Evolutionary conservation across 148 eudicot genomes (phyloP).

Genomic region (Diospyros kaki): DNA sequence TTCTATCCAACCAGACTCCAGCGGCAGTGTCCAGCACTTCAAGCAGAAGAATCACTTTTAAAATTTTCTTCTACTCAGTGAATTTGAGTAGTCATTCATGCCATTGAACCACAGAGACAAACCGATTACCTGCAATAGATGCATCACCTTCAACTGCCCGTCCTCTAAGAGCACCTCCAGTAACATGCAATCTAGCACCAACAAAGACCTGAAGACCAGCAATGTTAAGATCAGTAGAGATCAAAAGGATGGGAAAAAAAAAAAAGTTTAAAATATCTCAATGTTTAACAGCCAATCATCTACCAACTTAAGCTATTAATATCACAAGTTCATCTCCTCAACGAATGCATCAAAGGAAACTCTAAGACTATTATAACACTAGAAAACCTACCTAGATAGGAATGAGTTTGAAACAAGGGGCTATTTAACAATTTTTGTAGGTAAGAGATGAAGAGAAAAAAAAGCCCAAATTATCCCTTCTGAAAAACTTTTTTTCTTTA

Average conservation of each 20-base stretch:
- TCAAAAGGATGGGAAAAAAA: neutral
- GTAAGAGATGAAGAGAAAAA: neutral
- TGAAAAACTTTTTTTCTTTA: neutral
- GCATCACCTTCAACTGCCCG: constrained; percentile 88
- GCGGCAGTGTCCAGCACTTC: constrained; percentile 98
- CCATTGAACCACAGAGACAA: neutral
- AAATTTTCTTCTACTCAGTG: neutral
- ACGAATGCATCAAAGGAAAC: neutral
- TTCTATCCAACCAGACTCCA: constrained; percentile 95
- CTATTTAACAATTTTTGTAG: neutral
- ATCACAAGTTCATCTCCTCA: neutral
- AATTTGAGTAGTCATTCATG: neutral
- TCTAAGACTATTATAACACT: neutral
- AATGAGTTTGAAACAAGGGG: too few species aligned
- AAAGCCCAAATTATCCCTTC: neutral
- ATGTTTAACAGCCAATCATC: neutral
- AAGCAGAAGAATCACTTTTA: neutral
- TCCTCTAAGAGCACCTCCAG: constrained; percentile 92
- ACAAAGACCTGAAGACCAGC: constrained; percentile 75
- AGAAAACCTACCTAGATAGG: too few species aligned
- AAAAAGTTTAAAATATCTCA: neutral
- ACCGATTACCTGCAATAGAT: constrained; percentile 64
- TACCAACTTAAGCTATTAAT: neutral
- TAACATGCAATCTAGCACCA: constrained; percentile 95
- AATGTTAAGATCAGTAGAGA: constrained; percentile 13